Evolutionary conservation across 1,139 yeast genomes (phyloP), one percentile per base, ranked within the genome.

Genomic region (Blastobotrys illinoisensis): DNA sequence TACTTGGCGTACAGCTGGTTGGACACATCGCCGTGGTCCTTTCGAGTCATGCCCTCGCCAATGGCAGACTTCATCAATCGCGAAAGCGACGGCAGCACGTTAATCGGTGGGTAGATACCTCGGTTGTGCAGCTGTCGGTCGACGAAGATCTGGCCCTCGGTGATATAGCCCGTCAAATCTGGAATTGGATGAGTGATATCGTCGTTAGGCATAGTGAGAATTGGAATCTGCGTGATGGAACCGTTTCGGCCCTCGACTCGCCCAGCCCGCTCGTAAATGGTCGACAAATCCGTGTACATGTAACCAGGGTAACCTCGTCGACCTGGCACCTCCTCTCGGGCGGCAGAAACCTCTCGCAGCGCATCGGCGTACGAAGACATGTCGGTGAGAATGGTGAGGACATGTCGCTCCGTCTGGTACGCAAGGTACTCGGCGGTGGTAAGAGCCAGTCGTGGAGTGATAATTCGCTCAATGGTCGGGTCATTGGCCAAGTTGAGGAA

Each of bases 261-360:
- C 73, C 99, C 99, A 48, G 99, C 99, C 79, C 99, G 88, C 79
- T 93, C 99, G 74, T 93, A 93, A 70, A 93, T 90, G 58, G 98
- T 93, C 54, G 98, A 88, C 79, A 93, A 88, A 85, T 93, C 99
- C 52, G 99, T 93, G 78, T 93, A 93, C 99, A 93, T 93, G 75
- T 93, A 93, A 87, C 99, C 99, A 61, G 99, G 99, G 76, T 93
- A 93, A 79, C 99, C 99, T 85, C 99, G 90, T 83, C 99, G 90
- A 80, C 99, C 99, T 69, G 99, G 99, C 50, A 93, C 99, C 78
- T 93, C 99, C 78, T 93, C 99, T 81, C 99, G 88, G 52, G 99
- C 99, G 59, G 99, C 99, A 58, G 98, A 90, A 54, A 93, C 99
- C 79, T 93, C 99, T 84, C 99, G 91, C 71, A 93, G 80, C 46